A percentile compares a stretch with the other conserved stretches of the same genome.
Conservation (phyloP, 2,329 filamentous ascomycete genomes). For the Aspergillus fumigatiaffinis region DNA sequence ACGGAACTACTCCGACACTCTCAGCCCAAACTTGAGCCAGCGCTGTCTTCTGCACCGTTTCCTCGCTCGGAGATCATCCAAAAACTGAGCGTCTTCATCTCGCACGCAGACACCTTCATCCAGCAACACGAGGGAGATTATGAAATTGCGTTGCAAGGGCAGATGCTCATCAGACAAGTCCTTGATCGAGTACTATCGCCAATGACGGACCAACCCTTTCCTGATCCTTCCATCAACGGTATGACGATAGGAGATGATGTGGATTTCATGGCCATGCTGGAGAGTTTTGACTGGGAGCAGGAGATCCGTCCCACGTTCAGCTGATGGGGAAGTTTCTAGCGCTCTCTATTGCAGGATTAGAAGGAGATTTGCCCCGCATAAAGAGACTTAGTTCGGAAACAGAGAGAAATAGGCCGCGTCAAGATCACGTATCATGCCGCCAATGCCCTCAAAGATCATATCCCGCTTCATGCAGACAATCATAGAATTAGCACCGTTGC, state of each 20-base stretch:
- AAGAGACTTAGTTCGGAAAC: not conserved
- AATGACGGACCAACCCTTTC: not conserved
- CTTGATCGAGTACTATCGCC: constrained; percentile 13
- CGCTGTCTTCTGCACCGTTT: not conserved
- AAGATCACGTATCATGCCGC: constrained; percentile 19
- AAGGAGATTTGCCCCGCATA: too few relatives aligned
- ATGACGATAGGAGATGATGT: not conserved
- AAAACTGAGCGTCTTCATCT: constrained; percentile 18
- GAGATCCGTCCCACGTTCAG: constrained; percentile 5
- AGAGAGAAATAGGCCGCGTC: constrained; percentile 17
- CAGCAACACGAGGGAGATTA: constrained; percentile 10
- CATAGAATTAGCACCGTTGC: constrained; percentile 16
- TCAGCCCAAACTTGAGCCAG: constrained; percentile 1
- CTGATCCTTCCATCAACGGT: not conserved
- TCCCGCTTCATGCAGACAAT: constrained; percentile 13
- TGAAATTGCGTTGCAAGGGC: constrained; percentile 6
- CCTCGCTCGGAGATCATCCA: constrained; percentile 20
- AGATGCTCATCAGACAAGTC: constrained; percentile 11
- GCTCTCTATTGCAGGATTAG: too few relatives aligned
- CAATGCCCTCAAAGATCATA: constrained; percentile 21
- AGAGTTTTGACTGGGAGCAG: constrained; percentile 16
- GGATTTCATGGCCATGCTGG: constrained; percentile 13
- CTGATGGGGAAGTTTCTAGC: not conserved
- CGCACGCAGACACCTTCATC: constrained; percentile 11
- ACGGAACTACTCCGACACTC: constrained; percentile 20